Percentiles rank a stretch among this genome's conserved stretches.
phyloP scores from a whole-genome alignment of 768 basidiomycete genomes.

The Agaricus subrufescens region DNA sequence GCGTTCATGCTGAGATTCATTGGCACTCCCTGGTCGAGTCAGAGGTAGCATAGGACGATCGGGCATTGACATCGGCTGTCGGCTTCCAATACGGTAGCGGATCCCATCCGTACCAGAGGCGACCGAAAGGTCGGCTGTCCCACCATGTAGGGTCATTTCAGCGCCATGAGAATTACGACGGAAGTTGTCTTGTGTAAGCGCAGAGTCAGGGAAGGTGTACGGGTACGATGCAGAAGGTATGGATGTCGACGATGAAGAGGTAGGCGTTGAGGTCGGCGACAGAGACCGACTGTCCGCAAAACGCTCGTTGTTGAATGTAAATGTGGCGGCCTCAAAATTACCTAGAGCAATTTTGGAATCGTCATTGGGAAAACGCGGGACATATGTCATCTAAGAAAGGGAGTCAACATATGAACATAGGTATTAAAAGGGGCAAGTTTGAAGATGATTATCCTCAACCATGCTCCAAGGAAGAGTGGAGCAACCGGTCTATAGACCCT shows the following conservation, averaged over 20 bases:
- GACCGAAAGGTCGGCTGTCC: slow-evolving; percentile 64
- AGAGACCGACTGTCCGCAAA: slow-evolving; percentile 58
- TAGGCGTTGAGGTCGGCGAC: slow-evolving; percentile 62
- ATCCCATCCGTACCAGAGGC: slow-evolving; percentile 48
- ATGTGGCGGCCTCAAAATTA: slow-evolving; percentile 3
- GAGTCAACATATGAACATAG: slow-evolving; percentile 17
- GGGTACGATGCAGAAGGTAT: slow-evolving; percentile 59
- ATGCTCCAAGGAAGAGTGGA: not conserved
- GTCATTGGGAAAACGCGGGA: slow-evolving; percentile 21
- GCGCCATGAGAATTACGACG: slow-evolving; percentile 54
- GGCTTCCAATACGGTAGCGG: slow-evolving; percentile 53
- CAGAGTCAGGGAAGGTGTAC: slow-evolving; percentile 56
- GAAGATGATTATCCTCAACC: not conserved
- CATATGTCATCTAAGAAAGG: slow-evolving; percentile 31
- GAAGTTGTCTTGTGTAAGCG: slow-evolving; percentile 43
- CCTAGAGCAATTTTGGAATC: slow-evolving; percentile 21
- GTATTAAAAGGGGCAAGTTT: not conserved
- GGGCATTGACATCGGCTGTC: slow-evolving; percentile 42
- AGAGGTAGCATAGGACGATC: slow-evolving; percentile 44
- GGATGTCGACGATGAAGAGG: slow-evolving; percentile 58
- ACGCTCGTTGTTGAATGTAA: slow-evolving; percentile 16
- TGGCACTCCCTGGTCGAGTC: slow-evolving; percentile 47
- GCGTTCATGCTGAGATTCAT: slow-evolving; percentile 45
- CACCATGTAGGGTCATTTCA: slow-evolving; percentile 69
- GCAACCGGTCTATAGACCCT: not conserved